phyloP scores from a whole-genome alignment of 2,329 filamentous ascomycete genomes.

The Aspergillus arachidicola region DNA sequence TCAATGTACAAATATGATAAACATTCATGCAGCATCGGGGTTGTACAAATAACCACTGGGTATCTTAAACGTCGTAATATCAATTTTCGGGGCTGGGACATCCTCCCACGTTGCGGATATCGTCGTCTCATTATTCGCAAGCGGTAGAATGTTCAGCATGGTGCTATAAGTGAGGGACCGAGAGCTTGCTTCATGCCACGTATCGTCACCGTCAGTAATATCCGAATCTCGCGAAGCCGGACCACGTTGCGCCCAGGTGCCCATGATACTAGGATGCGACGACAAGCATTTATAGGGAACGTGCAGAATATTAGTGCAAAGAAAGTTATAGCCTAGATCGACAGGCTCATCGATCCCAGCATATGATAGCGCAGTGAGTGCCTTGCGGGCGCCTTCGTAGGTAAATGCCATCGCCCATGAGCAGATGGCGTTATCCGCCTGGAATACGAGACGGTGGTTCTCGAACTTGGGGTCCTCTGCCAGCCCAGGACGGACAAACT shows the following conservation, averaged over 20 bases:
- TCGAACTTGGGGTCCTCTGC: background rate
- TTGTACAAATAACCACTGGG: conserved; percentile 2
- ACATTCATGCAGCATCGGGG: background rate
- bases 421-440: background rate
- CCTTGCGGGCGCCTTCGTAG: conserved; percentile 1
- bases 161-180: background rate
- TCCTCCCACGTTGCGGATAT: background rate
- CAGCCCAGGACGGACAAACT: background rate
- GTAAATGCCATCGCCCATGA: background rate
- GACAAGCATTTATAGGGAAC: background rate
- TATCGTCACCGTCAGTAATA: background rate
- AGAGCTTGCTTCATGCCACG: conserved; percentile 1
- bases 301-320: background rate
- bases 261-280: background rate
- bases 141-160: background rate
- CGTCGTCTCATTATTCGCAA: background rate
- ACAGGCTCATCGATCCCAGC: background rate
- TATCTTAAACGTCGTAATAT: background rate
- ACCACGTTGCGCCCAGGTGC: background rate
- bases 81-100: background rate
- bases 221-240: background rate
- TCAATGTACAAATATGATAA: background rate
- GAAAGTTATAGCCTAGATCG: background rate
- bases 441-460: background rate
- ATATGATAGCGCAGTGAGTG: background rate